Base-by-base conservation (phyloP, 805 yeast genomes). In the Candida chauliodis region DNA sequence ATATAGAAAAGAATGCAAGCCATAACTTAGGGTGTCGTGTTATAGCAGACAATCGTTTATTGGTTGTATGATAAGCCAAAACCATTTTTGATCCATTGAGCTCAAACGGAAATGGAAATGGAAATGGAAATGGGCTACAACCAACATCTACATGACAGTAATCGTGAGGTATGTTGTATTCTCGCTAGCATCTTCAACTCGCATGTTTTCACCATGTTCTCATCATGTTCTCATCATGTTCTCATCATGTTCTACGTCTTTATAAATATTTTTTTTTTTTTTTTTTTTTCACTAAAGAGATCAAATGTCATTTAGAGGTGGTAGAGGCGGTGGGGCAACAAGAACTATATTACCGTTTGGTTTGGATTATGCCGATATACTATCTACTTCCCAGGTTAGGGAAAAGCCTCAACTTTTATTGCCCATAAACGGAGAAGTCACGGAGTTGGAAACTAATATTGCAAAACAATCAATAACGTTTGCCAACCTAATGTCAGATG, bases 341-440 rank as follows among this genome's bases (percentile, higher is more conserved):
- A 58, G 57, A 50, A 76, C 49, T 49, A 61, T 63, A 47, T 59
- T 83, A 36, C 90, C 90, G n/a, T 81, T 82, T 58, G 90, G 93
- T 8, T 58, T 84, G 36, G 86, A 79, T 37, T 81, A 78, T 54
- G 68, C 73, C 21, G 91, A 84, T 52, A 68, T 83, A 26, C 44
- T 61, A 32, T 41, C 60, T 17, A 56, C 67, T 13, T 57, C 59
- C 37, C 49, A 55, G 44, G 56, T 56, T 31, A 57, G 67, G 35
- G 62, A 70, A 41, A 54, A 69, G 43, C 59, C 78, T 38, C 60
- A 63, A 54, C 72, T 56, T 58, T 65, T 76, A 17, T 54, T 84
- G 16, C 93, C 93, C 1, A 75, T 84, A 3, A 78, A 79, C 55
- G 85, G 85, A 1, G 69, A 77, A 5, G 60, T 79, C 14, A 69